A percentile compares a stretch with the other conserved stretches of the same genome.
These are phyloP conservation scores for Forsythia suspensa DNA, from an alignment of 257 asterid genomes.

Conservation along the genomic window DNA sequence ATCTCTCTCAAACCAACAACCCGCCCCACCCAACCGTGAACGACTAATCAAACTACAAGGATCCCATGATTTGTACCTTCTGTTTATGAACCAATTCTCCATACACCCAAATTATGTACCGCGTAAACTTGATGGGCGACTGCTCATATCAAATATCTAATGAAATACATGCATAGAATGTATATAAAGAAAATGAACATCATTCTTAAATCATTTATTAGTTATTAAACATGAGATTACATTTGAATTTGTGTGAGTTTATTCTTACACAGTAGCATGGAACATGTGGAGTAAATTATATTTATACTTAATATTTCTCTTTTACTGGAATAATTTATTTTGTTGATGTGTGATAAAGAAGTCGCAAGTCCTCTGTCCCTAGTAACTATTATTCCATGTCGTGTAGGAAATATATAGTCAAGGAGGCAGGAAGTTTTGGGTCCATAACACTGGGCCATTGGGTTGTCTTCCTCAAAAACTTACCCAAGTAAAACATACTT, in stretches of 20 bases:
- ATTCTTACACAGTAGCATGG: background rate
- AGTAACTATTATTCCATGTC: constrained; percentile 11
- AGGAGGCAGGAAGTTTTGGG: constrained; percentile 89
- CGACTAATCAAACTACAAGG: background rate
- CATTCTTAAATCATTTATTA: background rate
- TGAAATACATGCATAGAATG: background rate
- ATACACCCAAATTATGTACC: background rate
- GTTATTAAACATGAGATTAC: background rate
- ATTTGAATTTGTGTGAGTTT: background rate
- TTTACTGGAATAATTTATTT: background rate
- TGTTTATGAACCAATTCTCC: background rate
- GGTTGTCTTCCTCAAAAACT: constrained; percentile 88
- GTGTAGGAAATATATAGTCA: constrained; percentile 57
- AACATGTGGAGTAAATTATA: background rate
- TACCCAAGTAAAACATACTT: constrained; percentile 35
- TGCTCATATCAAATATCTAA: background rate
- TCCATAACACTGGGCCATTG: constrained; percentile 89
- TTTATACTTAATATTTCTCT: background rate
- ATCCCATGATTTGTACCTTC: background rate
- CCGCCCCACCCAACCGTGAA: background rate
- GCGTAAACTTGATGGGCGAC: background rate
- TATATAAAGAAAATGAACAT: background rate
- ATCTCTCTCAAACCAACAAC: background rate
- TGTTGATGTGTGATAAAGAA: constrained; percentile 1
- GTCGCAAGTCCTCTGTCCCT: background rate